Base-by-base conservation (phyloP, 1,284 basidiomycete species). In the Gymnopus androsaceus region DNA sequence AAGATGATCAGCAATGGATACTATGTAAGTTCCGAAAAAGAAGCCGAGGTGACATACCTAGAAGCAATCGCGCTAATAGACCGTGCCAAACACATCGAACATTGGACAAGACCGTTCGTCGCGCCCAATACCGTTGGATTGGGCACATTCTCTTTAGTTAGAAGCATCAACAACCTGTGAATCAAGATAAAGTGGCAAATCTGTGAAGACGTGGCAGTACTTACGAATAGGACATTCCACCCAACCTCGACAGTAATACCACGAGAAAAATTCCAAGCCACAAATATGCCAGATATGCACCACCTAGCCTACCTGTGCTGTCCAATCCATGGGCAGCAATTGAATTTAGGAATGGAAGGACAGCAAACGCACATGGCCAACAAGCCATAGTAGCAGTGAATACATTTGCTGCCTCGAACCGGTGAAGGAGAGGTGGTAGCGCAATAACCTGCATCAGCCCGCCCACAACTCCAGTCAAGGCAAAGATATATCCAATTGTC, bases 401-500 rank as follows among this genome's bases (percentile, higher is more conserved):
- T 61, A 81, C 61, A 31, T 62, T 71, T 17, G 72, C 71, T 30
- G 69, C 67, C 14, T 78, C 70, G 50, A 77, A 78, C 3, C 66
- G 72, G 27, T 73, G 73, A 51, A 83, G 66, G 2, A 84, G 63
- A 38, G 67, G 66, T 2, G 82, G 77, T 70, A 83, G 74, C 57
- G 79, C 61, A 53, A 76, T 66, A 4, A 81, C 59, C 59, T 82
- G 79, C 33, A 81, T 68, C 14, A 69, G 45, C n/a, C 72, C 73
- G 9, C 81, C 77, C 44, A 78, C 71, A 8, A 64, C 50, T 14
- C 80, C 80, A 3, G 76, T 69, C 23, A 67, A 62, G 15, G 82
- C 72, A 37, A 87, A 76, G 28, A 79, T 78, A 59, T 80, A 80
- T 12, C 86, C 87, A 57, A 88, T 88, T 67, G 85, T 73, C 27